phyloP scores from a whole-genome alignment of 2,329 filamentous ascomycete species.

The Fusarium nodosum region DNA sequence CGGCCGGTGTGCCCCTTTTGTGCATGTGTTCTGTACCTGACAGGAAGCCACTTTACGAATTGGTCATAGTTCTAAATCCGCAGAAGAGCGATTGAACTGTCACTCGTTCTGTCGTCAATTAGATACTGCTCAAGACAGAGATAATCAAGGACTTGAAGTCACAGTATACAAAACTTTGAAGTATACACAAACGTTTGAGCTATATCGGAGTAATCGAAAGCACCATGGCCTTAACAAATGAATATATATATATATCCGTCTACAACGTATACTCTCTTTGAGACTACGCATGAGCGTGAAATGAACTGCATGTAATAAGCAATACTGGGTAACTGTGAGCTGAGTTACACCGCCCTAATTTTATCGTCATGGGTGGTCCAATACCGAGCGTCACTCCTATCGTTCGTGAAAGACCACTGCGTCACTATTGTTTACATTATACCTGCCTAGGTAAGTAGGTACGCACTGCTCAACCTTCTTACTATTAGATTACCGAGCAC shows the following conservation, averaged over 20 bases:
- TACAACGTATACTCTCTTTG: not conserved
- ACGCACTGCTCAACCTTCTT: not conserved
- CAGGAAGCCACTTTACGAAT: constrained; percentile 13
- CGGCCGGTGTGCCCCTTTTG: constrained; percentile 30
- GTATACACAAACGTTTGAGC: not conserved
- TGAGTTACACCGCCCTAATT: not conserved
- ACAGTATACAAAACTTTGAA: not conserved
- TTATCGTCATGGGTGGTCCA: not conserved
- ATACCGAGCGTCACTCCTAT: not conserved
- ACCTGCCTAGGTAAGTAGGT: not conserved
- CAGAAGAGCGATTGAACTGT: not conserved
- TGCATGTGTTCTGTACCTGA: constrained; percentile 27
- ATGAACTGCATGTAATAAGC: not conserved
- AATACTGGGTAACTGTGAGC: not conserved
- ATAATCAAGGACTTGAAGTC: not conserved
- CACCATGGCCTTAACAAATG: not conserved
- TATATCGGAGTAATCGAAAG: not conserved
- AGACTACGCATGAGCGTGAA: not conserved
- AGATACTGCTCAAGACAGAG: not conserved
- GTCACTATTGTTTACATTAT: not conserved
- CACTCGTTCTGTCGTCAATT: not conserved
- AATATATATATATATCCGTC: no score
- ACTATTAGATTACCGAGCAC: not conserved
- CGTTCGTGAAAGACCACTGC: not conserved
- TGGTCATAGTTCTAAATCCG: not conserved